Evolutionary conservation across 345 rosid genomes (phyloP).

Genomic region (Populus ilicifolia): DNA sequence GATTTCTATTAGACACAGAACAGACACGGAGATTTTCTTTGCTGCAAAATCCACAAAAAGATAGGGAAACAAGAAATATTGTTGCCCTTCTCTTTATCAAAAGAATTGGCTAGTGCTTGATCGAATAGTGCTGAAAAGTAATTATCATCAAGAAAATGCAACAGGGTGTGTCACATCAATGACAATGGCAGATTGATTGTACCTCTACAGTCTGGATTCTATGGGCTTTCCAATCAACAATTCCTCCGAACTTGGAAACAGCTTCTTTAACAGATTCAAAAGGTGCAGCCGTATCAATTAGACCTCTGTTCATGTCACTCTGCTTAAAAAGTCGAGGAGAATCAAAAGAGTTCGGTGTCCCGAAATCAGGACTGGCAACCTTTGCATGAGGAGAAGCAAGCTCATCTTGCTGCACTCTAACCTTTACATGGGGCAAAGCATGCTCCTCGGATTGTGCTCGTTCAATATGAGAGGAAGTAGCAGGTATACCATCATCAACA

Average conservation of each 20-base stretch:
- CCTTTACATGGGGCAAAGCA: constrained; percentile 34
- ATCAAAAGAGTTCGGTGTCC: constrained; percentile 2
- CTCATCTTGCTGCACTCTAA: constrained; percentile 3
- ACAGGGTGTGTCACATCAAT: background rate
- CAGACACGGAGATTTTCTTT: background rate
- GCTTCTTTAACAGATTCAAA: constrained; percentile 93
- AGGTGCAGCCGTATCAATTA: constrained; percentile 80
- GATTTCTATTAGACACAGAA: background rate
- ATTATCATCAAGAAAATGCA: background rate
- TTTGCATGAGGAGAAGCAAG: background rate
- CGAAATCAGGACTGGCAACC: background rate
- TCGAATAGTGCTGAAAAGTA: background rate
- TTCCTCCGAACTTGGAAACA: constrained; percentile 94
- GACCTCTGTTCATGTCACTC: constrained; percentile 42
- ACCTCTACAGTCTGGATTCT: constrained; percentile 78
- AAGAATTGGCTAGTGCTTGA: background rate
- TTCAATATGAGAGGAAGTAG: constrained; percentile 7
- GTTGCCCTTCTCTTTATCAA: background rate
- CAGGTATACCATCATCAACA: constrained; percentile 15
- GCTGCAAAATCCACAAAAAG: background rate
- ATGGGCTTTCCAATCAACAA: constrained; percentile 96
- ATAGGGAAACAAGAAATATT: background rate
- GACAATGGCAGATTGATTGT: constrained; percentile 6
- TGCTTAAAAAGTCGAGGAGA: background rate
- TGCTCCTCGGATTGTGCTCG: constrained; percentile 19